These are phyloP conservation scores for Colletotrichum costaricense DNA, from an alignment of 2,329 filamentous ascomycete species.

Conservation along the genomic window DNA sequence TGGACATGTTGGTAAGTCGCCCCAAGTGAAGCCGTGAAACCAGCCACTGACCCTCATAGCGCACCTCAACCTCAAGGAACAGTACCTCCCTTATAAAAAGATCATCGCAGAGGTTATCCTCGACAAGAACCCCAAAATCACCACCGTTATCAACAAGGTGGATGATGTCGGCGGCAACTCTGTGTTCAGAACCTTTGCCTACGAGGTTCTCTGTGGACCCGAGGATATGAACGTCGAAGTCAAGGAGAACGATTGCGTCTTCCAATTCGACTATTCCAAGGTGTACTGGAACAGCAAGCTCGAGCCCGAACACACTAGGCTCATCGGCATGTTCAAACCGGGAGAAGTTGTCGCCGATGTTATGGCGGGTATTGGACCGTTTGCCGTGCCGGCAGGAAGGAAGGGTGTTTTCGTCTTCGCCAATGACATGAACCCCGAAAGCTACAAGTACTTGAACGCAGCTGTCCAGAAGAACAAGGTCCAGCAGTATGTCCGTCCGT, in stretches of 20 bases:
- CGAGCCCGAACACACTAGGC: constrained; percentile 86
- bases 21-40: constrained; percentile 21
- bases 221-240: constrained; percentile 87
- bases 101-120: constrained; percentile 86
- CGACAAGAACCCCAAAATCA: constrained; percentile 87
- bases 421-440: constrained; percentile 96
- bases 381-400: constrained; percentile 91
- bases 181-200: constrained; percentile 90
- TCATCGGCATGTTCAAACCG: constrained; percentile 80
- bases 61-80: constrained; percentile 88
- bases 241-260: constrained; percentile 85
- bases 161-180: constrained; percentile 88
- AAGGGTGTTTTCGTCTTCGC: constrained; percentile 94
- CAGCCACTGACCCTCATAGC: constrained; percentile 57
- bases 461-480: constrained; percentile 84
- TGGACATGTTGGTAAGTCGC: constrained; percentile 80
- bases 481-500: constrained; percentile 77
- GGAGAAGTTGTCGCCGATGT: constrained; percentile 95
- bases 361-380: constrained; percentile 97
- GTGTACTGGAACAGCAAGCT: constrained; percentile 98
- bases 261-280: constrained; percentile 92
- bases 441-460: constrained; percentile 76
- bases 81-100: constrained; percentile 86
- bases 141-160: constrained; percentile 95
- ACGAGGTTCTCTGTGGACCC: constrained; percentile 87